Conservation (phyloP, 495 filamentous ascomycete genomes). For the Amphirosellinia nigrospora region DNA sequence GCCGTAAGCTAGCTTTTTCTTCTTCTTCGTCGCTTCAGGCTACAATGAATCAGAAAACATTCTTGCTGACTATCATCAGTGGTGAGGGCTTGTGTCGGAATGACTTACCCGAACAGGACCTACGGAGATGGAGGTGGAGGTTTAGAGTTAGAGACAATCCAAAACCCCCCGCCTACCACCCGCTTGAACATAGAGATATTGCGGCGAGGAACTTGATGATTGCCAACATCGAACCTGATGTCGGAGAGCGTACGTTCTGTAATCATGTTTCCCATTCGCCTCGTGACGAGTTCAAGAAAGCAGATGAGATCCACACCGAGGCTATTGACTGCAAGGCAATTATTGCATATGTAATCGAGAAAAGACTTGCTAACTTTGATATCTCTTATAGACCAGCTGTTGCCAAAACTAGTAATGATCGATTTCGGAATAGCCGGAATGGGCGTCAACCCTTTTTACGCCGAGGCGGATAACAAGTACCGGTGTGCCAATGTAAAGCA, state of each 20-base stretch:
- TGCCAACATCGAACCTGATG: background rate
- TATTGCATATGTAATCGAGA: background rate
- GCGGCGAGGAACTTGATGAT: background rate
- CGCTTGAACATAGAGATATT: background rate
- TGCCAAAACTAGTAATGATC: background rate
- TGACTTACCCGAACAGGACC: background rate
- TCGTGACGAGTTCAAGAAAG: background rate
- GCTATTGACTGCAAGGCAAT: background rate
- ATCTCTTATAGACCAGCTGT: background rate
- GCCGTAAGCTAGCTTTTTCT: background rate
- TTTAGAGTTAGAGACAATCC: background rate
- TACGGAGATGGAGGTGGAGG: background rate
- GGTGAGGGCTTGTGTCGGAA: background rate
- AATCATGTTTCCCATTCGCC: background rate
- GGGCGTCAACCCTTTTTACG: background rate
- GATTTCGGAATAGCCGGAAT: background rate
- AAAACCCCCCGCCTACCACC: background rate
- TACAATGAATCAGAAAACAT: background rate
- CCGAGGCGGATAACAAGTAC: background rate
- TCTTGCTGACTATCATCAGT: background rate
- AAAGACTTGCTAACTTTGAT: background rate
- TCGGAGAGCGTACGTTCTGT: constrained; percentile 13
- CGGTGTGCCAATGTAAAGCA: background rate
- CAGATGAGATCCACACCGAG: background rate
- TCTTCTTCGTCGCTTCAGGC: background rate